Percentiles rank a stretch among this genome's conserved stretches.
phyloP scores from a whole-genome alignment of 345 rosid species.

The Crucihimalaya himalaica region DNA sequence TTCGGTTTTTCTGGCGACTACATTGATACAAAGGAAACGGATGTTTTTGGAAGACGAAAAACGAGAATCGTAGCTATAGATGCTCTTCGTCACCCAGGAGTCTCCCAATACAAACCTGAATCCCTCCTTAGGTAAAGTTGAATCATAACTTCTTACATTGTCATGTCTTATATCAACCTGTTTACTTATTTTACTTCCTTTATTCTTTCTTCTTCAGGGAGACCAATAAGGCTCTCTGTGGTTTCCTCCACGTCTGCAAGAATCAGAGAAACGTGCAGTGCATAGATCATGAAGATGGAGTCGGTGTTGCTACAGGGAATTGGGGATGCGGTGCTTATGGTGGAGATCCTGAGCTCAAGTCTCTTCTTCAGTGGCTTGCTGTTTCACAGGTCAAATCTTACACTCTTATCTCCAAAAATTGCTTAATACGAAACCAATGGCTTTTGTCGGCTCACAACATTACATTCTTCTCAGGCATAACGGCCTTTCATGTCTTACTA shows the following conservation, averaged over 20 bases:
- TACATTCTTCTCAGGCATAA: constrained; percentile 51
- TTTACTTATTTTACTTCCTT: neutral
- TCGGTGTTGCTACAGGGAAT: constrained; percentile 80
- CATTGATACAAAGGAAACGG: constrained; percentile 55
- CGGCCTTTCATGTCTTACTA: constrained; percentile 68
- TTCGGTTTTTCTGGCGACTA: constrained; percentile 73
- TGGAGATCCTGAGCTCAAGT: constrained; percentile 84
- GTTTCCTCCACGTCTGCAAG: constrained; percentile 62
- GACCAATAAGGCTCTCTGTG: constrained; percentile 78
- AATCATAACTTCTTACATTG: neutral
- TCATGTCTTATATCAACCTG: neutral
- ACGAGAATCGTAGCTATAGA: constrained; percentile 74
- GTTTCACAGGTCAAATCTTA: constrained; percentile 70
- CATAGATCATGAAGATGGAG: constrained; percentile 43
- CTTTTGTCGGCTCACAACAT: constrained; percentile 1
- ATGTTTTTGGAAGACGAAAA: constrained; percentile 62
- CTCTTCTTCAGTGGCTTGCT: constrained; percentile 91
- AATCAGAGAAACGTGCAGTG: constrained; percentile 24
- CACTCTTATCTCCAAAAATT: neutral
- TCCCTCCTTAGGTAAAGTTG: constrained; percentile 55
- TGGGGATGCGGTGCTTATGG: constrained; percentile 99
- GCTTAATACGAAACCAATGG: neutral
- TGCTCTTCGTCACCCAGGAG: constrained; percentile 66
- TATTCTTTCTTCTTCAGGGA: constrained; percentile 49
- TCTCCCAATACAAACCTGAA: constrained; percentile 52